Evolutionary conservation across 164 flowering plant genomes (phyloP).

Genomic region (Brasenia schreberi): DNA sequence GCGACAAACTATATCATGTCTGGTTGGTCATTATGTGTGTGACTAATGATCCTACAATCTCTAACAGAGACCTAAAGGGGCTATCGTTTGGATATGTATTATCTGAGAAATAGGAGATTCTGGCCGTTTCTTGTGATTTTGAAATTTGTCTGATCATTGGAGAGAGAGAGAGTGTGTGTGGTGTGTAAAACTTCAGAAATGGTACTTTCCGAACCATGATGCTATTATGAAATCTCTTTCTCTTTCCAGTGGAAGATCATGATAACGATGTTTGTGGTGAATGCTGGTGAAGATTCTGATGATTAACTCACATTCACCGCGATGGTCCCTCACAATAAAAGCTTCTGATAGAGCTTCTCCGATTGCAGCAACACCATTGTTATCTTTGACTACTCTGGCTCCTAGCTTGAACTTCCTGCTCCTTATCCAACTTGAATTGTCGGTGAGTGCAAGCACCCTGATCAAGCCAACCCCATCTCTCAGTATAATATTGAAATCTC

Average conservation of each 20-base stretch:
- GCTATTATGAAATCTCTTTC: too few relatives aligned
- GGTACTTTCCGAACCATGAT: too few relatives aligned
- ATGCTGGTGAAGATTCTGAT: neutral
- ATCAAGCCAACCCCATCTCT: conserved; percentile 29
- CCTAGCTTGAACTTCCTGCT: conserved; percentile 51
- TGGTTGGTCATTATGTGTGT: too few relatives aligned
- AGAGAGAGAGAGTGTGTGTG: too few relatives aligned
- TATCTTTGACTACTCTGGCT: conserved; percentile 28
- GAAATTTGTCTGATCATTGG: too few relatives aligned
- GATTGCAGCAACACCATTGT: conserved; percentile 24
- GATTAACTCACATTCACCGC: conserved; percentile 38
- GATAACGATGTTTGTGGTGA: neutral
- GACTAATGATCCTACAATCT: too few relatives aligned
- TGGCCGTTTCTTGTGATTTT: too few relatives aligned
- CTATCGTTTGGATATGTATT: too few relatives aligned
- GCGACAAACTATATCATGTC: too few relatives aligned
- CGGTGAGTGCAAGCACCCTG: conserved; percentile 47
- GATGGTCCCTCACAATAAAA: conserved; percentile 58
- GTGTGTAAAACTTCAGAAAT: too few relatives aligned
- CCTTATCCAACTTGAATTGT: conserved; percentile 73
- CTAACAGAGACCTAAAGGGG: too few relatives aligned
- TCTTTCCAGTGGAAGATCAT: neutral
- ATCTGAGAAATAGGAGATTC: too few relatives aligned
- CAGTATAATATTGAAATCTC: conserved; percentile 30
- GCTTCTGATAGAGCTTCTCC: conserved; percentile 49